Conservation (phyloP, 805 yeast genomes). For the Zygosaccharomyces bisporus region DNA sequence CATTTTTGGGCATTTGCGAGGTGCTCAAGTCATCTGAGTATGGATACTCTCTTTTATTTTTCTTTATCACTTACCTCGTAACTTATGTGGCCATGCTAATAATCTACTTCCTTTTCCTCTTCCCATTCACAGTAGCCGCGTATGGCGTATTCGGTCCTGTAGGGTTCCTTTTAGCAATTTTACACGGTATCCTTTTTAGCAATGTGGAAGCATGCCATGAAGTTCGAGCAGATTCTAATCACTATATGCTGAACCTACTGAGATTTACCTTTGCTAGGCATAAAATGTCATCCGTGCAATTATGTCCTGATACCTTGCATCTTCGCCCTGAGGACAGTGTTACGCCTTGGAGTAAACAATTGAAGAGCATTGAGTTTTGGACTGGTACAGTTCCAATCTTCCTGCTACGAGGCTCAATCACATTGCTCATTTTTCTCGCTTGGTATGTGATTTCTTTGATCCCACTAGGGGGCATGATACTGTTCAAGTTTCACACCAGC, state of each 20-base stretch:
- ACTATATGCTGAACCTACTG: not conserved
- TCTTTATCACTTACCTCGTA: constrained; percentile 8
- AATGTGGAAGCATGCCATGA: constrained; percentile 14
- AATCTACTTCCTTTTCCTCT: constrained; percentile 9
- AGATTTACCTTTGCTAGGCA: constrained; percentile 4
- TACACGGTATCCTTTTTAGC: constrained; percentile 10
- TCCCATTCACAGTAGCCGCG: constrained; percentile 9
- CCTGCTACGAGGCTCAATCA: not conserved
- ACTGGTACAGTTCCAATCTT: constrained; percentile 1
- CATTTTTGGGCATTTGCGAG: constrained; percentile 10
- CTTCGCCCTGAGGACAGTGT: not conserved
- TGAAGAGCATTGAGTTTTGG: constrained; percentile 4
- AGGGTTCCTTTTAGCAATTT: constrained; percentile 9
- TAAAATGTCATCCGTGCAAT: constrained; percentile 2
- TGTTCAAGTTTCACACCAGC: constrained; percentile 10
- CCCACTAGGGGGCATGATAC: constrained; percentile 10
- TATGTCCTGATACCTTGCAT: constrained; percentile 5
- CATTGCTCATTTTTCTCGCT: not conserved
- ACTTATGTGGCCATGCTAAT: constrained; percentile 2
- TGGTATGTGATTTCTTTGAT: constrained; percentile 12
- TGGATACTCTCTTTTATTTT: constrained; percentile 5
- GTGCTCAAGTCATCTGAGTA: constrained; percentile 9
- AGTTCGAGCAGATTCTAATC: constrained; percentile 6
- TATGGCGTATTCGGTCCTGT: constrained; percentile 14
- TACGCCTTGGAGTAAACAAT: not conserved